These are phyloP conservation scores for Theobroma cacao DNA, from an alignment of 345 rosid species.

Conservation along the genomic window DNA sequence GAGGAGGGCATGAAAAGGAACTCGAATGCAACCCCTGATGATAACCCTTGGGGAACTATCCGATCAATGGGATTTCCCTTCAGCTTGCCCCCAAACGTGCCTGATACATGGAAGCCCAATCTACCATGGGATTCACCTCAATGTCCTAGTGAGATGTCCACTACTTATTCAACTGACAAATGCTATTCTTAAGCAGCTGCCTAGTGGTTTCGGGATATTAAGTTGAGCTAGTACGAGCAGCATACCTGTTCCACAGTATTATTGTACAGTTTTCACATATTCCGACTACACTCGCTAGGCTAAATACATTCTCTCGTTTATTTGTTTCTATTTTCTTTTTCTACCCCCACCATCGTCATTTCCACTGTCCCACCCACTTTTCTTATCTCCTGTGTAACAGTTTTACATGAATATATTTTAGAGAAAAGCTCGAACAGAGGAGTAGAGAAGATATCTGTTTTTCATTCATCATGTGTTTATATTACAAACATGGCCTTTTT, in stretches of 20 bases:
- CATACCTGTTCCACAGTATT: slow-evolving; percentile 11
- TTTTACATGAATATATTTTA: no score
- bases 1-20: slow-evolving; percentile 32
- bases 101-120: slow-evolving; percentile 37
- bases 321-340: neutral
- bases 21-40: slow-evolving; percentile 3
- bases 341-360: no score
- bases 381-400: neutral
- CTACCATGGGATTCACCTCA: slow-evolving; percentile 51
- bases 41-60: slow-evolving; percentile 28
- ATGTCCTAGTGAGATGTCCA: slow-evolving; percentile 49
- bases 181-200: slow-evolving; percentile 37
- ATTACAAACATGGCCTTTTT: no score
- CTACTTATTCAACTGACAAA: slow-evolving; percentile 51
- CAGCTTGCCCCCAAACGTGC: slow-evolving; percentile 35
- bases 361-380: no score
- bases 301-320: neutral
- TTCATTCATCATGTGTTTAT: no score
- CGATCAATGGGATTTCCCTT: slow-evolving; percentile 55
- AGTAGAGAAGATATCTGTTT: no score
- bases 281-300: neutral
- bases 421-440: no score
- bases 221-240: slow-evolving; percentile 12
- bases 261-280: slow-evolving; percentile 28
- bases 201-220: neutral